phyloP scores from a whole-genome alignment of 2,329 filamentous ascomycete species.

The Hypoxylon sp. region DNA sequence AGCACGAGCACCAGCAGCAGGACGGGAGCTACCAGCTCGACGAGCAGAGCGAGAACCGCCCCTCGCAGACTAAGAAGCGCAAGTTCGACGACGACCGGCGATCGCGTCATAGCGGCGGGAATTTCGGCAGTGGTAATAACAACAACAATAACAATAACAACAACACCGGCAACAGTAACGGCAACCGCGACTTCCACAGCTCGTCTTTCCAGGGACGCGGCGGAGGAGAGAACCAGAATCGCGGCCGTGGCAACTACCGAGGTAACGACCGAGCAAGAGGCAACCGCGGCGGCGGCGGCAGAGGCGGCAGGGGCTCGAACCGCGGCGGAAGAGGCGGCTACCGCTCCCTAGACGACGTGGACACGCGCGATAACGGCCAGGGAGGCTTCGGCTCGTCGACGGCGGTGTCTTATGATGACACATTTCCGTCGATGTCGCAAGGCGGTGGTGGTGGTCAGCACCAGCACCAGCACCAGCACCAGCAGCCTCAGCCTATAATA shows the following conservation, averaged over 20 bases:
- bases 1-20: slow-evolving; percentile 69
- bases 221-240: slow-evolving; percentile 45
- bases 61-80: slow-evolving; percentile 70
- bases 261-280: slow-evolving; percentile 53
- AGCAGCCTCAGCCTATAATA: slow-evolving; percentile 6
- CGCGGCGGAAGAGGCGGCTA: slow-evolving; percentile 61
- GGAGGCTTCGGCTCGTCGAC: slow-evolving; percentile 53
- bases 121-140: slow-evolving; percentile 48
- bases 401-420: slow-evolving; percentile 61
- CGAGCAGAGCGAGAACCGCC: slow-evolving; percentile 71
- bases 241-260: slow-evolving; percentile 42
- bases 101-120: slow-evolving; percentile 47
- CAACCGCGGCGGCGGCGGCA: slow-evolving; percentile 54
- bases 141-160: background rate
- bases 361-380: slow-evolving; percentile 60
- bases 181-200: slow-evolving; percentile 54
- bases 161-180: slow-evolving; percentile 7
- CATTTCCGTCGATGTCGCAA: slow-evolving; percentile 48
- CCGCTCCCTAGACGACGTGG: slow-evolving; percentile 75
- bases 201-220: slow-evolving; percentile 59
- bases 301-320: slow-evolving; percentile 52
- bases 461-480: slow-evolving; percentile 25
- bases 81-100: slow-evolving; percentile 61
- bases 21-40: slow-evolving; percentile 74
- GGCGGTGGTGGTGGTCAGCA: slow-evolving; percentile 43